A percentile compares a stretch with the other conserved stretches of the same genome.
Conservation (phyloP, 2,329 filamentous ascomycete species). For the Penicillium sclerotigenum region DNA sequence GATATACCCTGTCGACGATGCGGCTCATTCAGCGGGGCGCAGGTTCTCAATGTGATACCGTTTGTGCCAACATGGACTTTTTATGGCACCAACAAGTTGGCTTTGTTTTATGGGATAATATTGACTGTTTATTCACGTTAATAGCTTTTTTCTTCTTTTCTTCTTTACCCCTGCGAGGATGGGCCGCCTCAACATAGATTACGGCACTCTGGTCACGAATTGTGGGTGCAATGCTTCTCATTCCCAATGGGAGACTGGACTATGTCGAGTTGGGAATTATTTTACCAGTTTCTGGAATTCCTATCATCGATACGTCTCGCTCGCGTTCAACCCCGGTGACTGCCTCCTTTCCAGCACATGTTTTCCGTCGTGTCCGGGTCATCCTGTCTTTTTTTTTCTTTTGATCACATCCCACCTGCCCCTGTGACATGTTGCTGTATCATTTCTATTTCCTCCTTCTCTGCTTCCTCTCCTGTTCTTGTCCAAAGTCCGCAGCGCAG, state of each 20-base stretch:
- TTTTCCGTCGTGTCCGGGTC: constrained; percentile 6
- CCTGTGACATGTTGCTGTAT: constrained; percentile 25
- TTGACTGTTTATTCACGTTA: constrained; percentile 43
- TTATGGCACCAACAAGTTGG: constrained; percentile 31
- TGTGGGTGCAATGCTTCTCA: constrained; percentile 20
- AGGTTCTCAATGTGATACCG: constrained; percentile 32
- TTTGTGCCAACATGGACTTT: constrained; percentile 38
- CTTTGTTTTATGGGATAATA: constrained; percentile 40
- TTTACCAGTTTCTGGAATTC: background rate
- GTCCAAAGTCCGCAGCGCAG: constrained; percentile 39
- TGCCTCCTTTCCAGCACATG: constrained; percentile 1
- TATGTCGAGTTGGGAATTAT: background rate
- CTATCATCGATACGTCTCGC: background rate
- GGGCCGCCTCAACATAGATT: constrained; percentile 29
- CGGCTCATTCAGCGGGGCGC: constrained; percentile 29
- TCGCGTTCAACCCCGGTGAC: constrained; percentile 12
- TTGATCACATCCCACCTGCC: constrained; percentile 11
- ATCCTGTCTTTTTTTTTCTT: constrained; percentile 13
- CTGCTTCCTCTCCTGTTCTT: constrained; percentile 25
- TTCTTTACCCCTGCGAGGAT: constrained; percentile 18
- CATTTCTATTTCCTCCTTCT: constrained; percentile 20
- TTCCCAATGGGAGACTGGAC: background rate
- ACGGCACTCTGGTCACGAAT: constrained; percentile 30
- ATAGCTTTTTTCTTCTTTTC: constrained; percentile 35
- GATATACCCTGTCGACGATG: constrained; percentile 29